Base-by-base conservation (phyloP, 148 eudicot genomes). In the Vaccinium macrocarpon region DNA sequence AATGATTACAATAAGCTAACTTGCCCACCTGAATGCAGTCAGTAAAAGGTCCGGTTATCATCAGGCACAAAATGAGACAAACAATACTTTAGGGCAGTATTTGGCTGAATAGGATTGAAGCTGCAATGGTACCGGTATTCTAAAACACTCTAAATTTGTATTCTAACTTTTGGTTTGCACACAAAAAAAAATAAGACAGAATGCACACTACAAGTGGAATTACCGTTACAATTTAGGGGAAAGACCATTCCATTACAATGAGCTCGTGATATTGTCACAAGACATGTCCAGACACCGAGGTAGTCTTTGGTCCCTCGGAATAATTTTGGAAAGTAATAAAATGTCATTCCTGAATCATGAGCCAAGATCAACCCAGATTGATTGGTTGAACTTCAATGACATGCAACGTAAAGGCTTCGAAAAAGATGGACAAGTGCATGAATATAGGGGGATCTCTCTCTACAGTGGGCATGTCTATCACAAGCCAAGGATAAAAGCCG, bases 11-110 rank as follows among this genome's bases (percentile, higher is more conserved):
- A 55, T 38, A 35, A 72, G 21, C 18, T 6, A 82, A 82, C 68
- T 82, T 72, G 49, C 70, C 78, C 62, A 82, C 25, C 29, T 49
- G 53, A 82, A 50, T 25, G 62, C 18, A 71, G 78, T 19, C 35
- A 29, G 50, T 46, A 32, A 32, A 25, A 29, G 53, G 79, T 27
- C 52, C 13, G 61, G 13, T 38, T 80, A 59, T 57, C 27, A 38
- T 51, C n/a, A 56, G 51, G 29, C 71, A 52, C 4, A 51, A 80
- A 61, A 80, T 42, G 52, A 61, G 18, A 66, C 52, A 57, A 57
- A n/a, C 51, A n/a, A 10, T 57, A 11, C 71, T 56, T 59, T 59
- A 32, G 46, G 46, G 66, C 61, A 42, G 38, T 29, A 4, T 3
- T 12, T 66, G 5, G 72, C 15, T 12, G 46, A 27, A 68, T 38